Base-by-base conservation (phyloP, 2,329 filamentous ascomycete genomes). In the Ascochyta clinopodiicola region DNA sequence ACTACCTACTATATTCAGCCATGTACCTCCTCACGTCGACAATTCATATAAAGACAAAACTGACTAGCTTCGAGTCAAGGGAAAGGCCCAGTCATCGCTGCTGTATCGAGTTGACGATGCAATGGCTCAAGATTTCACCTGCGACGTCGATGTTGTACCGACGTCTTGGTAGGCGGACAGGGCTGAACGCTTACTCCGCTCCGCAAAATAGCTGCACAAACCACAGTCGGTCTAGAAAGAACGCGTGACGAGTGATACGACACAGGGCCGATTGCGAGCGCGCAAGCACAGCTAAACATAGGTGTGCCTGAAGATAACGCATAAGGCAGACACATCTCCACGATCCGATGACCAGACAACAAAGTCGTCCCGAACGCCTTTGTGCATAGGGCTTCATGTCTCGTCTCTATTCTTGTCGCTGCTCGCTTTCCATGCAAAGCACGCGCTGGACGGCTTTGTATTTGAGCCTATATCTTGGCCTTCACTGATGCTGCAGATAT, bases 201-300 rank as follows among this genome's bases (percentile, higher is more conserved):
- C 19, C 24, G 44, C 36, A 24, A 32, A 48, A 32, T 51, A 55
- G 43, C 43, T 48, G 38, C 22, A 24, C 27, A 17, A 38, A 57
- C 45, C 42, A 27, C 49, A 52, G n/a, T 48, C 46, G 38, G 37
- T 19, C 51, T 39, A 54, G 57, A 54, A 47, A 50, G 44, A 57
- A 38, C 37, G 10, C 29, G 22, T 31, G 54, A 60, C 60, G 57
- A 63, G 36, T 37, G 54, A 60, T 58, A 45, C 61, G 61, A 68
- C 64, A 58, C 63, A 64, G 60, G 63, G 53, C 66, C 64, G 68
- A 63, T 63, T 68, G 67, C 54, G 24, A 45, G 57, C 57, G 61
- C 51, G 58, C 39, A 37, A 24, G 2, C 9, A 17, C 34, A 53
- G 32, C 15, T 43, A 49, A 44, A 46, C 46, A 55, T 57, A 52